A percentile compares a stretch with the other conserved stretches of the same genome.
phyloP scores from a whole-genome alignment of 164 flowering plant species.

The Kalanchoe fedtschenkoi region DNA sequence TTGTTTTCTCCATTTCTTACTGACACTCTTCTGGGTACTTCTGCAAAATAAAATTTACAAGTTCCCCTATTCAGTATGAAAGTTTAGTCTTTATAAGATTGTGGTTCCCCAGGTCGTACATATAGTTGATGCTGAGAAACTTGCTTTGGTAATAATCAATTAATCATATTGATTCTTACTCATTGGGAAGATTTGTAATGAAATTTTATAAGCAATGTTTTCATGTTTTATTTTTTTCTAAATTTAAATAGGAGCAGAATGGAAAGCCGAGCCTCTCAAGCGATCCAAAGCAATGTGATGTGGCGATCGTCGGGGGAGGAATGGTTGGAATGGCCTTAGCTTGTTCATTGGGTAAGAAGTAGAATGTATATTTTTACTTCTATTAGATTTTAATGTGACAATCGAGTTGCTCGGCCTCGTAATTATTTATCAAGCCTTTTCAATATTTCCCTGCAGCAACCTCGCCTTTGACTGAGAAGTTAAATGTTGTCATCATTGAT shows the following conservation, averaged over 20 bases:
- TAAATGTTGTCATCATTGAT: conserved; percentile 85
- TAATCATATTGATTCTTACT: background rate
- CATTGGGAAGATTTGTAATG: background rate
- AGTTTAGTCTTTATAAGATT: background rate
- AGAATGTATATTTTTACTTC: conserved; percentile 1
- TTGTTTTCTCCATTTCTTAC: background rate
- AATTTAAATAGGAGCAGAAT: conserved; percentile 18
- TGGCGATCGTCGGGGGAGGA: conserved; percentile 98
- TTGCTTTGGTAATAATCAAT: background rate
- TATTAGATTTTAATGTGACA: background rate
- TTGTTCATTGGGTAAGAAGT: conserved; percentile 66
- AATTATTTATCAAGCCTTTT: background rate
- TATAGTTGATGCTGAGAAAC: background rate
- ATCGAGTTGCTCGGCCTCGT: background rate
- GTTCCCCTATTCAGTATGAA: background rate
- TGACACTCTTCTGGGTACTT: background rate
- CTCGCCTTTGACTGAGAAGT: conserved; percentile 63
- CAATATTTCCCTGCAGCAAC: conserved; percentile 48
- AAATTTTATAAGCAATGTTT: no score
- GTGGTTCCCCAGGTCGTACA: background rate
- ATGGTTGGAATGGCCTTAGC: conserved; percentile 98
- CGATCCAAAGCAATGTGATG: conserved; percentile 39
- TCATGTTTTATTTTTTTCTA: conserved; percentile 3
- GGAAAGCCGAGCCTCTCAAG: conserved; percentile 16
- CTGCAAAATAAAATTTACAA: background rate